phyloP scores from a whole-genome alignment of 345 rosid species.

The Camelina hispida region DNA sequence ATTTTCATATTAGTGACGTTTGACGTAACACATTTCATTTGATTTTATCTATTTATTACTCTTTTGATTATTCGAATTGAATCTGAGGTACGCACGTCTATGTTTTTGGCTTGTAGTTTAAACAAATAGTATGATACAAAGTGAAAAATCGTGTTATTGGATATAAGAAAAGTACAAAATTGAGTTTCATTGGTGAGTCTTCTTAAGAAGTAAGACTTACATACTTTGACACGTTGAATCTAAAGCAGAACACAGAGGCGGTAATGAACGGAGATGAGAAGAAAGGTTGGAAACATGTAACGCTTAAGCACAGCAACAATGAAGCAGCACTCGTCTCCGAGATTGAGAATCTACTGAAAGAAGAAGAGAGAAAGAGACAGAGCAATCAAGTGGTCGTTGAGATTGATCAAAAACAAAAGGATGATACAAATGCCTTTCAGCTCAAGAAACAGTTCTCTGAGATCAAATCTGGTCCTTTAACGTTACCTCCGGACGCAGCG shows the following conservation, averaged over 20 bases:
- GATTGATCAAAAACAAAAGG: conserved; percentile 43
- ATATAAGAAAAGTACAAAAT: not conserved
- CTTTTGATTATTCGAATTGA: conserved; percentile 10
- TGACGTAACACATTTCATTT: not conserved
- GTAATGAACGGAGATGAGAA: conserved; percentile 37
- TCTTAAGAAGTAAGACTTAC: conserved; percentile 28
- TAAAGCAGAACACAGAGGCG: conserved; percentile 43
- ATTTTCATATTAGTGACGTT: conserved; percentile 10
- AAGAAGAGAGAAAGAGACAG: conserved; percentile 44
- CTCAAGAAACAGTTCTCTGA: conserved; percentile 49
- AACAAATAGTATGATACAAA: no score
- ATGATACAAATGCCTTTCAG: conserved; percentile 27
- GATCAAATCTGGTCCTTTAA: conserved; percentile 41
- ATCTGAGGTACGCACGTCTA: conserved; percentile 27
- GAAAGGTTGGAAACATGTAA: conserved; percentile 48
- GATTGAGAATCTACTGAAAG: conserved; percentile 41
- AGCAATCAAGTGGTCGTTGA: conserved; percentile 26
- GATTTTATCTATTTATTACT: not conserved
- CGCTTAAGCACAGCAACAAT: conserved; percentile 40
- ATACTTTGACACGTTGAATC: conserved; percentile 34
- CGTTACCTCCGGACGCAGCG: conserved; percentile 50
- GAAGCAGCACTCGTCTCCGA: conserved; percentile 45
- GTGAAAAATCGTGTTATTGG: no score
- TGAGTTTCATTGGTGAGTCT: conserved; percentile 1
- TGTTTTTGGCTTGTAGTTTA: not conserved